Conservation (phyloP, 192 early-diverging fungal species). For the Coemansia sp. region DNA sequence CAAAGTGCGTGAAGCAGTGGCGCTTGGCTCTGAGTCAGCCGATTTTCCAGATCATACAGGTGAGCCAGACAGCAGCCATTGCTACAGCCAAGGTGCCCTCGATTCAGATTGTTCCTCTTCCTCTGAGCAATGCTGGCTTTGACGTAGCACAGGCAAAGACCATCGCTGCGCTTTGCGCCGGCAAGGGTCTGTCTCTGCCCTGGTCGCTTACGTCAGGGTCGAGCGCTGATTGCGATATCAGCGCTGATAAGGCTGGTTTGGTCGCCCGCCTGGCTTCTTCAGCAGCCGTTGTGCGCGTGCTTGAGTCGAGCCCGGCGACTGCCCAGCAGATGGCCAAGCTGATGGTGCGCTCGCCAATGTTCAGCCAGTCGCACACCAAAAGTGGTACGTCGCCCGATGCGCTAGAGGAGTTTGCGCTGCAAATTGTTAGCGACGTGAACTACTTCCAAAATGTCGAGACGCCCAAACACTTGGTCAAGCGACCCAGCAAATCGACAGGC, state of each 20-base stretch:
- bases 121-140: constrained; percentile 21
- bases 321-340: constrained; percentile 19
- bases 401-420: constrained; percentile 26
- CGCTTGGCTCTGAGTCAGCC: constrained; percentile 72
- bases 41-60: constrained; percentile 54
- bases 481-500: background rate
- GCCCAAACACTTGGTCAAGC: constrained; percentile 35
- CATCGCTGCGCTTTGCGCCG: background rate
- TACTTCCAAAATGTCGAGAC: constrained; percentile 47
- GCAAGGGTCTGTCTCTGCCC: background rate
- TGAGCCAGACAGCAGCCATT: constrained; percentile 15
- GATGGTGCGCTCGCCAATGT: constrained; percentile 10
- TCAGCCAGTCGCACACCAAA: background rate
- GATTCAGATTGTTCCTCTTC: constrained; percentile 15
- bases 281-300: constrained; percentile 12
- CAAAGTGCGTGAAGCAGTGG: constrained; percentile 88
- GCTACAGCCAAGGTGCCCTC: constrained; percentile 17
- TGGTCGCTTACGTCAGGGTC: no score
- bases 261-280: constrained; percentile 4
- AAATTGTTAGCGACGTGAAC: constrained; percentile 32
- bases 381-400: background rate
- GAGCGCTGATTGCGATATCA: constrained; percentile 1
- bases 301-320: constrained; percentile 15
- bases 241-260: background rate
- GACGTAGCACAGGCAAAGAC: constrained; percentile 3